These are phyloP conservation scores for Thielaviopsis ethacetica DNA, from an alignment of 2,329 filamentous ascomycete genomes.

Conservation along the genomic window DNA sequence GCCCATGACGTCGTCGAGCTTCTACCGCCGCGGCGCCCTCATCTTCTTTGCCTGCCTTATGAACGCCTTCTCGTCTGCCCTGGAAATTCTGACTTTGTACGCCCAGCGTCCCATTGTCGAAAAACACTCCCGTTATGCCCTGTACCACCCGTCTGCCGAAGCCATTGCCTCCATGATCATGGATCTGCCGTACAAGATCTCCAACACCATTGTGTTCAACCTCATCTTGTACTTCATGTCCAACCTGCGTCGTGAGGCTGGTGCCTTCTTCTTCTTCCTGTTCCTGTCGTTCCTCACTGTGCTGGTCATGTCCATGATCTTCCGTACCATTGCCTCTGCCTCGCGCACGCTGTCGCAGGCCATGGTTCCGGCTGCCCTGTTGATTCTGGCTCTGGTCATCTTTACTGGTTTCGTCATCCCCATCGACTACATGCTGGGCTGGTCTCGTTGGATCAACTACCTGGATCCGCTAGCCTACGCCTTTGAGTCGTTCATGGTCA, in stretches of 20 bases:
- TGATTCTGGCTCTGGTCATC: constrained; percentile 43
- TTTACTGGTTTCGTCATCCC: constrained; percentile 51
- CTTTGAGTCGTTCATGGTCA: constrained; percentile 67
- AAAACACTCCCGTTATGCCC: constrained; percentile 71
- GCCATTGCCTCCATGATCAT: constrained; percentile 74
- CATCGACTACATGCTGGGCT: constrained; percentile 54
- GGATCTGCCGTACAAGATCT: constrained; percentile 69
- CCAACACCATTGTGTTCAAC: constrained; percentile 64
- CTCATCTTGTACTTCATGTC: constrained; percentile 75
- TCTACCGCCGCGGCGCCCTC: constrained; percentile 63
- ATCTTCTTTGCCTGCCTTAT: constrained; percentile 79
- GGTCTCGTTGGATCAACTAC: constrained; percentile 74
- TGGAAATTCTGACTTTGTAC: constrained; percentile 76
- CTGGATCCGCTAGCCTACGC: constrained; percentile 64
- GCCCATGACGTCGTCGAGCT: constrained; percentile 45
- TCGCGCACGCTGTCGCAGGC: constrained; percentile 54
- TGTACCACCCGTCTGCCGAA: constrained; percentile 82
- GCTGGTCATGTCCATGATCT: constrained; percentile 71
- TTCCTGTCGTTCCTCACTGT: constrained; percentile 59
- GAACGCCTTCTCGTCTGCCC: constrained; percentile 66
- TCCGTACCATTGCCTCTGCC: constrained; percentile 62
- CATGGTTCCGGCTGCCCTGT: constrained; percentile 33
- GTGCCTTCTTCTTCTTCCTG: constrained; percentile 73
- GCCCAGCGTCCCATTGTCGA: constrained; percentile 83
- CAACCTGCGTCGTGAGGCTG: constrained; percentile 56